Evolutionary conservation across 352 stramenopile genomes (phyloP), one percentile per base, ranked within the genome.

Genomic region (Pythium insidiosum): DNA sequence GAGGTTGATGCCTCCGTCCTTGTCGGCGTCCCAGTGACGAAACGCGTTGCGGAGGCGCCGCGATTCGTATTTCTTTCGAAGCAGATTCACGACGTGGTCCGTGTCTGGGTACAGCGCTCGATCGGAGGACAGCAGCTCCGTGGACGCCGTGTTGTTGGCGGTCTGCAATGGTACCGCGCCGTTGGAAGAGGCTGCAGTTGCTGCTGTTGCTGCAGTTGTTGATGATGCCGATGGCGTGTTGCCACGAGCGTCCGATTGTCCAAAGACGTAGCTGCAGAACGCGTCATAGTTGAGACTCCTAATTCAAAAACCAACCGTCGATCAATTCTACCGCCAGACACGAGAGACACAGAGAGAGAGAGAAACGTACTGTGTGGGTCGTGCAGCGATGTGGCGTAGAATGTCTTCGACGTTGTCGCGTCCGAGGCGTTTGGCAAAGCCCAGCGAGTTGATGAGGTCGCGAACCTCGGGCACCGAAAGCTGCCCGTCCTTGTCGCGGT

Each of bases 21-120:
- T 78, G 48, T 84, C 62, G 4, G 58, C 51, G 16, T 84, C 71
- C 71, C 71, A 84, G 53, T 77, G 59, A 10, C 68, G 68, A 45
- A 84, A 84, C 3, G 73, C 58, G 21, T 67, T 52, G 19, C 65
- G 58, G 3, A 77, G 41, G 48, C 50, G 53, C 19, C 50, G 46
- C 5, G 47, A 50, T 31, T 72, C 61, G 43, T 81, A 84, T 25
- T 84, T 84, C 30, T 60, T 56, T 1, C 68, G 58, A 15, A 84
- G 31, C 6, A 84, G 38, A 9, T 63, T 66, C 23, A 77, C 40
- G 1, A 79, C 63, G 20, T 60, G 57, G 12, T 56, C 51, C 2
- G 53, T 23, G 21, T 79, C 62, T 6, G 56, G 40, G 29, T 74
- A 68, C 44, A 56, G 21, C n/a, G 52, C 28, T 11, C 61, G 37